phyloP scores from a whole-genome alignment of 192 early-diverging fungal genomes.

The Podila minutissima region DNA sequence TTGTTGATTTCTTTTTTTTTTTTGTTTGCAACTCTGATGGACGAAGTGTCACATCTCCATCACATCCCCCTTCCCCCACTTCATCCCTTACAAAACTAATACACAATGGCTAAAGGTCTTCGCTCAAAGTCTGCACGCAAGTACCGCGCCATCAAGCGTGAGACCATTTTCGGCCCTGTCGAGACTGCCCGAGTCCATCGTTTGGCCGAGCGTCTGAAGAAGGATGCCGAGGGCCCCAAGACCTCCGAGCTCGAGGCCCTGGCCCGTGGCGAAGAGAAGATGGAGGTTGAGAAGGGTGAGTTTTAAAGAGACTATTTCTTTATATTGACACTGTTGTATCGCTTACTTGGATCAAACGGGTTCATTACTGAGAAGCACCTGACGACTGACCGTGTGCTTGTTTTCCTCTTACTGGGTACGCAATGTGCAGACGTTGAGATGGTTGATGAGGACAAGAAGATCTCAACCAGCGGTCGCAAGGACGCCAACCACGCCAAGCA shows the following conservation, averaged over 20 bases:
- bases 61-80: background rate
- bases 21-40: no score
- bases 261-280: constrained; percentile 45
- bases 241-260: constrained; percentile 48
- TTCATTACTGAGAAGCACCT: no score
- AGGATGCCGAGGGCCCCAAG: constrained; percentile 49
- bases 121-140: constrained; percentile 60
- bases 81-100: constrained; percentile 7
- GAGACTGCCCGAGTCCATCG: constrained; percentile 61
- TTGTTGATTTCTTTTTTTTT: no score
- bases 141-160: constrained; percentile 68
- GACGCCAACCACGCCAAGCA: constrained; percentile 49
- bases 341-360: no score
- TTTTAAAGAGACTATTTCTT: background rate
- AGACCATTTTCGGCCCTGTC: constrained; percentile 62
- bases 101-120: constrained; percentile 57
- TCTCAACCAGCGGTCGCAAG: constrained; percentile 62
- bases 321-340: no score
- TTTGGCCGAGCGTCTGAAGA: constrained; percentile 52
- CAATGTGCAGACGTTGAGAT: constrained; percentile 15
- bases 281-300: constrained; percentile 51
- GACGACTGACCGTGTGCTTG: background rate
- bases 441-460: constrained; percentile 49
- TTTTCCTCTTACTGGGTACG: background rate
- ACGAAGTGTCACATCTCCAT: background rate